Evolutionary conservation across 2,329 filamentous ascomycete species (phyloP), one percentile per base, ranked within the genome.

Genomic region (Stachybotrys elegans): DNA sequence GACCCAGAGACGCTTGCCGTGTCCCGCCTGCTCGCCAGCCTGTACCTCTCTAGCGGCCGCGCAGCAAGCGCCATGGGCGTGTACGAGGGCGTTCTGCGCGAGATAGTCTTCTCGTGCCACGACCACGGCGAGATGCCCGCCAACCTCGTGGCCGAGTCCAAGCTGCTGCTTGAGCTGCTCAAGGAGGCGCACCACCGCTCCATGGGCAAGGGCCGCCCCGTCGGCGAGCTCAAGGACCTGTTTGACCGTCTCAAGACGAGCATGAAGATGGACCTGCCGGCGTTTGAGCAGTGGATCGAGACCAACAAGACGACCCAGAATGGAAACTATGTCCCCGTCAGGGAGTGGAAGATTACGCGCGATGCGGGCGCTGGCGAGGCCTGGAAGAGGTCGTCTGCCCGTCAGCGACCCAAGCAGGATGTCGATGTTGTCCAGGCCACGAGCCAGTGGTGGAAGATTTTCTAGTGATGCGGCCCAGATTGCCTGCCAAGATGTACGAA

Each of bases 1-100:
- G 53, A 57, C 42, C 29, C 45, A 0, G 50, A 58, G 41, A 59
- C 57, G 2, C 38, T 59, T 8, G 50, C 47, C 3, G 52, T 58
- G 14, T 54, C 56, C 0, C 52, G 52, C 6, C 50, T 59, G 3
- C 51, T 58, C 5, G 51, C 57, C 17, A 46, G 45, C 12, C 19
- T 59, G 3, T 57, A 57, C 17, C 42, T 43, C 5, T 51, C 52
- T 0, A 42, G 27, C 9, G 48, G 45, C 13, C 50, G 43, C 0
- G 40, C 48, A 5, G 40, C 51, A 4, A 46, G 38, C 7, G 54
- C 53, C n/a, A 57, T 57, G 46, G 38, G 47, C 0, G 40, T 53
- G 6, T 53, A 57, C 16, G 55, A 57, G n/a, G 40, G 47, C 5
- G 39, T 55, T 1, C 44, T 57, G 1, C 53, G 53, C 3, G 54